Percentiles rank a stretch among this genome's conserved stretches.
Conservation (phyloP, 441 rosid genomes). For the Adansonia grandidieri region DNA sequence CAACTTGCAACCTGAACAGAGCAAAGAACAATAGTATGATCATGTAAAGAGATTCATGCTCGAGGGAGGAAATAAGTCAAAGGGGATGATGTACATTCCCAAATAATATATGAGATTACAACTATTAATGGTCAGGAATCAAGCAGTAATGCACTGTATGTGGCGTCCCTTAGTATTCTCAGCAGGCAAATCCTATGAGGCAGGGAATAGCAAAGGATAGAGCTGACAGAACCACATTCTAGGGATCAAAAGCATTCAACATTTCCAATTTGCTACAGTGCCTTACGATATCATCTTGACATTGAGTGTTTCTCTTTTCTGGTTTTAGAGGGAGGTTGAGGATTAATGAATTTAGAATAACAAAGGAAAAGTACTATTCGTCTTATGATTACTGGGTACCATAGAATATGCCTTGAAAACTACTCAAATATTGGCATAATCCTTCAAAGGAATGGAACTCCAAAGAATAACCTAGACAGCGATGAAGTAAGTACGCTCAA, state of each 20-base stretch:
- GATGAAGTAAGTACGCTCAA: neutral
- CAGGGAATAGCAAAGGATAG: neutral
- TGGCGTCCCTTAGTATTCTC: neutral
- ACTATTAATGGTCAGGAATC: slow-evolving; percentile 7
- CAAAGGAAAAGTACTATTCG: neutral
- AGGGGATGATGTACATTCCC: neutral
- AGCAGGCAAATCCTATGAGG: neutral
- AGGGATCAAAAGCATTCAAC: neutral
- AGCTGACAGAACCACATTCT: neutral
- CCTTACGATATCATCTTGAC: neutral
- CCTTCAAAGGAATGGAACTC: neutral
- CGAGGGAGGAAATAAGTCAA: neutral
- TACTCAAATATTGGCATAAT: neutral
- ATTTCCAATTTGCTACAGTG: neutral
- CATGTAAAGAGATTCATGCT: neutral
- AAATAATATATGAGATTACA: neutral
- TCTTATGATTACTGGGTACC: neutral
- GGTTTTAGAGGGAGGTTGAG: neutral
- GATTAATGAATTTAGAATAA: neutral
- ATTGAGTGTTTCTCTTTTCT: neutral
- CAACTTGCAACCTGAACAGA: slow-evolving; percentile 74
- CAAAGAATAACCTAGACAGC: neutral
- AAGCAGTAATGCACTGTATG: slow-evolving; percentile 3
- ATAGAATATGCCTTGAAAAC: neutral
- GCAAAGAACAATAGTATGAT: slow-evolving; percentile 22